phyloP scores from a whole-genome alignment of 2,329 filamentous ascomycete genomes.

The Monilinia aucupariae region DNA sequence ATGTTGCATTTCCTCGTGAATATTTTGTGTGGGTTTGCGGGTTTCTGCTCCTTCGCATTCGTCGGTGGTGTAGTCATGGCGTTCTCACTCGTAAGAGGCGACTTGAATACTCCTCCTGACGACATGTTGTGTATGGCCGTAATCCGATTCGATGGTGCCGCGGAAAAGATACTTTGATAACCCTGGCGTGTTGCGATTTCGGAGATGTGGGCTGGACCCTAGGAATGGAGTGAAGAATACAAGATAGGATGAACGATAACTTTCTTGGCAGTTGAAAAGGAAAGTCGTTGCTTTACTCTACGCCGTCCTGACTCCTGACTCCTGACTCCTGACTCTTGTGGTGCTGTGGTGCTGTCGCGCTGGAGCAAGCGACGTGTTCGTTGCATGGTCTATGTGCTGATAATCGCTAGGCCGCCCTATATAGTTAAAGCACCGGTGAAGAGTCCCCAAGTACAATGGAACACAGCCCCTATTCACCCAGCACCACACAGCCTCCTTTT shows the following conservation, averaged over 20 bases:
- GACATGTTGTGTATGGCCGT: slow-evolving; percentile 7
- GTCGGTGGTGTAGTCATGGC: not conserved
- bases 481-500: not conserved
- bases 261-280: not conserved
- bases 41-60: not conserved
- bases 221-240: not conserved
- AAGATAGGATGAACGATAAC: not conserved
- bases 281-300: too few species aligned
- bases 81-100: slow-evolving; percentile 9
- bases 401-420: slow-evolving; percentile 5
- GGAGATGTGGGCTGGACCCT: not conserved
- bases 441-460: not conserved
- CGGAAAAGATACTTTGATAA: not conserved
- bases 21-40: slow-evolving; percentile 11
- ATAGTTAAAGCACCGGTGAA: slow-evolving; percentile 2
- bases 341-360: not conserved
- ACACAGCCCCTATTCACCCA: not conserved
- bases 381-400: not conserved
- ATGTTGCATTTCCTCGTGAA: slow-evolving; percentile 18
- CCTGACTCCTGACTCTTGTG: too few species aligned
- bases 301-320: too few species aligned
- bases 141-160: not conserved
- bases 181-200: not conserved
- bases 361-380: not conserved
- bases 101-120: slow-evolving; percentile 14